Evolutionary conservation across 2,329 filamentous ascomycete genomes (phyloP).

Genomic region (Ophiocordyceps camponoti-rufipedis): DNA sequence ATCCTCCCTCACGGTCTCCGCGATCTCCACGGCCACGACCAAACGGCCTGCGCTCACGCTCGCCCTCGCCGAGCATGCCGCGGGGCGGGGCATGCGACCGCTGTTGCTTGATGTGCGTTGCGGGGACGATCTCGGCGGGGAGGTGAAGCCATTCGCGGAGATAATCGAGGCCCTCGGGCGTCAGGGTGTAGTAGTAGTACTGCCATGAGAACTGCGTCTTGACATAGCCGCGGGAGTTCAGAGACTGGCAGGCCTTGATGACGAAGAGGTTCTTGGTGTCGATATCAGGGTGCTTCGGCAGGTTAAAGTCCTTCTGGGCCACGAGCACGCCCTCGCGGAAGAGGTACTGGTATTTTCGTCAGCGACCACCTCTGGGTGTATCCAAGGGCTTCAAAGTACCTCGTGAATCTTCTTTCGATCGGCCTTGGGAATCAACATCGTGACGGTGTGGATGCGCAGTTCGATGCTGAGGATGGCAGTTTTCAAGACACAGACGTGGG

Average conservation of each 20-base stretch:
- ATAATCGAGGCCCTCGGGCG: slow-evolving; percentile 98
- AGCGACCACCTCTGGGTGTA: slow-evolving; percentile 5
- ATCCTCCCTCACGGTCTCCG: slow-evolving; percentile 75
- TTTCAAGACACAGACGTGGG: slow-evolving; percentile 16
- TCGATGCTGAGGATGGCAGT: slow-evolving; percentile 31
- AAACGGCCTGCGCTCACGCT: slow-evolving; percentile 67
- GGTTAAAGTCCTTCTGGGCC: slow-evolving; percentile 98
- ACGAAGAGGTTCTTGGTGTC: slow-evolving; percentile 99
- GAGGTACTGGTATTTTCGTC: slow-evolving; percentile 51
- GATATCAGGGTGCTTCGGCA: slow-evolving; percentile 92
- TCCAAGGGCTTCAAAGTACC: slow-evolving; percentile 18
- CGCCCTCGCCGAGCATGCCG: slow-evolving; percentile 87
- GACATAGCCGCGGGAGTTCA: slow-evolving; percentile 94
- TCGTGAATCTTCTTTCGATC: slow-evolving; percentile 99
- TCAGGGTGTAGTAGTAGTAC: slow-evolving; percentile 99
- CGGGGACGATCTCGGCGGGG: slow-evolving; percentile 96
- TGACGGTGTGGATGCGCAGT: slow-evolving; percentile 29
- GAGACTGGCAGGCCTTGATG: slow-evolving; percentile 97
- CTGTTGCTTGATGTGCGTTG: slow-evolving; percentile 99
- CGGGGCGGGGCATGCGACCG: slow-evolving; percentile 94
- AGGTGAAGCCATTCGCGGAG: slow-evolving; percentile 99
- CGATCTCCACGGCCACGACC: slow-evolving; percentile 63
- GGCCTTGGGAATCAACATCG: slow-evolving; percentile 98
- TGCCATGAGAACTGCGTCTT: slow-evolving; percentile 99
- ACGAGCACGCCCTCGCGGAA: slow-evolving; percentile 88